A percentile compares a stretch with the other conserved stretches of the same genome.
Conservation (phyloP, 495 filamentous ascomycete species). For the Neurospora tetraspora region DNA sequence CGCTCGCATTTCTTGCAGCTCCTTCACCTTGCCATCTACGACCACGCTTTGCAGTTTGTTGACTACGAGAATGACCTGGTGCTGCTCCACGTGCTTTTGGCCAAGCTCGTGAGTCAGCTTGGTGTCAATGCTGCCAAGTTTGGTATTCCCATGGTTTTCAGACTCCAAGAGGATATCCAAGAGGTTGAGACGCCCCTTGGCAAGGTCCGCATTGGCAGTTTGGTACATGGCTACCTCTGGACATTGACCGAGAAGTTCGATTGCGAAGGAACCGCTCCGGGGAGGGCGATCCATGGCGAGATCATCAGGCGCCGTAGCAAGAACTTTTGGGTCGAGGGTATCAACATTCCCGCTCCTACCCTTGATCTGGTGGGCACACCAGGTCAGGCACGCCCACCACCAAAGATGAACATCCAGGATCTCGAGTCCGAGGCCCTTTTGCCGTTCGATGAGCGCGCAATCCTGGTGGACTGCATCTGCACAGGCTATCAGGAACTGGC, state of each 20-base stretch:
- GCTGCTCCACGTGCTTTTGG: slow-evolving; percentile 63
- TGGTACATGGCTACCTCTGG: slow-evolving; percentile 85
- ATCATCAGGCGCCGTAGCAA: slow-evolving; percentile 60
- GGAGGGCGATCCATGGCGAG: slow-evolving; percentile 61
- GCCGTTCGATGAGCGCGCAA: slow-evolving; percentile 55
- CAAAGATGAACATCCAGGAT: slow-evolving; percentile 37
- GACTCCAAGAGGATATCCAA: slow-evolving; percentile 74
- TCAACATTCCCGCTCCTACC: slow-evolving; percentile 57
- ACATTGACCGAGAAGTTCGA: slow-evolving; percentile 66
- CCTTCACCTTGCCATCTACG: slow-evolving; percentile 80
- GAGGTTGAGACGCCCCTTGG: slow-evolving; percentile 48
- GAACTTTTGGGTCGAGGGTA: slow-evolving; percentile 64
- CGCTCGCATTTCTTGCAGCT: slow-evolving; percentile 67
- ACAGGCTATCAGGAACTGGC: slow-evolving; percentile 50
- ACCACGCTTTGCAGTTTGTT: slow-evolving; percentile 63
- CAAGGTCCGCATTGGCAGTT: slow-evolving; percentile 68
- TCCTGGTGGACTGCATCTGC: slow-evolving; percentile 63
- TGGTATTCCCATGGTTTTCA: slow-evolving; percentile 78
- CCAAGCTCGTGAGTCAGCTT: slow-evolving; percentile 59
- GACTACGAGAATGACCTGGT: slow-evolving; percentile 62
- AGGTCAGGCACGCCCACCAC: slow-evolving; percentile 33
- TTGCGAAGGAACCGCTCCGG: slow-evolving; percentile 55
- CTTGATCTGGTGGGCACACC: slow-evolving; percentile 37
- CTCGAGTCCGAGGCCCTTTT: slow-evolving; percentile 49
- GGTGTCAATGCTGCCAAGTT: slow-evolving; percentile 75